Percentiles rank a stretch among this genome's conserved stretches.
phyloP scores from a whole-genome alignment of 331 rosid species.

The Malus hybrid region DNA sequence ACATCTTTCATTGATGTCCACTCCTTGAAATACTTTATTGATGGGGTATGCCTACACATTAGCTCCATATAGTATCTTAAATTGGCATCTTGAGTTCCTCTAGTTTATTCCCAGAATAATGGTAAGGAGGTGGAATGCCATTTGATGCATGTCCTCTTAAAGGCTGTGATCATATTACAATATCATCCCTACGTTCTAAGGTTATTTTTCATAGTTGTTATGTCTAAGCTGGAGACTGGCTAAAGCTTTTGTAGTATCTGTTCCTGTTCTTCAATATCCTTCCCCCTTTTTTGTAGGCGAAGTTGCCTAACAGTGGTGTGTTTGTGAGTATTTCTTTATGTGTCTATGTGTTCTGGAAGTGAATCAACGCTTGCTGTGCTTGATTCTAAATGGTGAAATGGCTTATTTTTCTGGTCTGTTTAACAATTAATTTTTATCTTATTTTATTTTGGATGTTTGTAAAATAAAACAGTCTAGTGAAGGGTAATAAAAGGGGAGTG shows the following conservation, averaged over 20 bases:
- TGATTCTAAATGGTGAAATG: background rate
- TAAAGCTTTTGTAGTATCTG: background rate
- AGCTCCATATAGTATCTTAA: background rate
- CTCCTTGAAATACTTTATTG: background rate
- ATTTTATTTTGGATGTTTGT: no score
- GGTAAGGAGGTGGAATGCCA: background rate
- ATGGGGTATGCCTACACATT: background rate
- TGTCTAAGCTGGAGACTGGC: background rate
- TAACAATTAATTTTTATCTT: background rate
- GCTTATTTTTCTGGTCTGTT: background rate
- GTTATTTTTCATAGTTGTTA: background rate
- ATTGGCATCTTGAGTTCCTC: background rate
- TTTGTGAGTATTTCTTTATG: background rate
- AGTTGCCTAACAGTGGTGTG: background rate
- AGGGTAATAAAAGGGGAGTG: background rate
- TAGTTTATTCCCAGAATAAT: background rate
- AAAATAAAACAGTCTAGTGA: background rate
- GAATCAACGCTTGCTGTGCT: background rate
- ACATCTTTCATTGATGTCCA: constrained; percentile 3
- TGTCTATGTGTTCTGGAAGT: background rate
- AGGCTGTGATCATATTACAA: background rate
- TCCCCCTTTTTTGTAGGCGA: background rate
- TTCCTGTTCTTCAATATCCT: background rate
- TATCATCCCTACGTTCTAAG: background rate
- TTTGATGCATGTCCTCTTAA: background rate